Conservation (phyloP, 2,329 filamentous ascomycete species). For the Diaporthe aspalathi region DNA sequence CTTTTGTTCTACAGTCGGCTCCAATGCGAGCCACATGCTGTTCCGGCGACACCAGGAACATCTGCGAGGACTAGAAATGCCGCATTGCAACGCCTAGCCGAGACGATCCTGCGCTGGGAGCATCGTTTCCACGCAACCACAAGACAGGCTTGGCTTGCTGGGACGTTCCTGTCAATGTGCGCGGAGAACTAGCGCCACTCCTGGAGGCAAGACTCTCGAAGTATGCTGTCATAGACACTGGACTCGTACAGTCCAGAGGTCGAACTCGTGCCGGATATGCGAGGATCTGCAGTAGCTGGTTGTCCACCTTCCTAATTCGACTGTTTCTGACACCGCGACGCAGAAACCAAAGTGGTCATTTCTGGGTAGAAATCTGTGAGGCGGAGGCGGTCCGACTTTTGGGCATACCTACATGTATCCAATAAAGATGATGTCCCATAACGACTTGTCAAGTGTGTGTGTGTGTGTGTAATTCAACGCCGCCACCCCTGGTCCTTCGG, state of each 20-base stretch:
- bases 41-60: background rate
- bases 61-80: background rate
- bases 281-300: background rate
- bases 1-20: conserved; percentile 1
- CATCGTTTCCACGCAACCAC: background rate
- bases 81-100: background rate
- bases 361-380: no score
- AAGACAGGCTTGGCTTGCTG: background rate
- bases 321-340: background rate
- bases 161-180: no score
- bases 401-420: no score
- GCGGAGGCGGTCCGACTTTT: background rate
- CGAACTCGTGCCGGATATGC: background rate
- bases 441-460: no score
- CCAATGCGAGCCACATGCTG: background rate
- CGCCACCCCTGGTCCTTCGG: no score
- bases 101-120: background rate
- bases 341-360: background rate
- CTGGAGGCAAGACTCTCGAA: background rate
- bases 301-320: conserved; percentile 11
- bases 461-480: no score
- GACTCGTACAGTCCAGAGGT: background rate
- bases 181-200: background rate
- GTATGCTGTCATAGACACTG: background rate
- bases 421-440: no score